Percentiles rank a stretch among this genome's conserved stretches.
Evolutionary conservation across 805 yeast genomes (phyloP).

Genomic region (Tanozyma kutaoensis): DNA sequence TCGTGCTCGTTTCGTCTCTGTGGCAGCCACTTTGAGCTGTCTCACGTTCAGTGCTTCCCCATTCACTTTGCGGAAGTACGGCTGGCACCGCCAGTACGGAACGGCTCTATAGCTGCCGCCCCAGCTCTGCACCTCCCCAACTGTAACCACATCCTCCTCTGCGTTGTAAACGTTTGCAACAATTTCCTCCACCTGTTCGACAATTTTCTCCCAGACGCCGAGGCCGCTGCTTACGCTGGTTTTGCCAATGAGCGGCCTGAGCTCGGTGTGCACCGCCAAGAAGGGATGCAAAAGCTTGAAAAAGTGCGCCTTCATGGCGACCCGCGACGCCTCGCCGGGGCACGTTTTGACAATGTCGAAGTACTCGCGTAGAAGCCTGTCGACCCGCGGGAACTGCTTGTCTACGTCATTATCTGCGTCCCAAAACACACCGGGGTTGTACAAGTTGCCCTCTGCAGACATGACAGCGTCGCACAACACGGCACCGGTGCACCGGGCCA

Average conservation of each 20-base stretch:
- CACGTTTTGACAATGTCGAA: conserved; percentile 61
- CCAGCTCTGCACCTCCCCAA: conserved; percentile 49
- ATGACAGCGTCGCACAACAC: conserved; percentile 81
- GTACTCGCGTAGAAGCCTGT: conserved; percentile 70
- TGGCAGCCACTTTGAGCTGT: no score
- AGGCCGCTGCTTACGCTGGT: conserved; percentile 24
- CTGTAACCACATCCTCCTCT: conserved; percentile 39
- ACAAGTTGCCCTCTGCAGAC: conserved; percentile 94
- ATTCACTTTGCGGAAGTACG: conserved; percentile 80
- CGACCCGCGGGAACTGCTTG: conserved; percentile 75
- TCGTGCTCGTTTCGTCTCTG: no score
- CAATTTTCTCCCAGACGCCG: conserved; percentile 35
- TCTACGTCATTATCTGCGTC: conserved; percentile 36
- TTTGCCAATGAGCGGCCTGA: conserved; percentile 60
- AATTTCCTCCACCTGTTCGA: conserved; percentile 49
- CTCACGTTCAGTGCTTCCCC: no score
- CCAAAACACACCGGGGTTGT: conserved; percentile 88
- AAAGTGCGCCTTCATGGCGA: conserved; percentile 85
- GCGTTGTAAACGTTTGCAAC: conserved; percentile 44
- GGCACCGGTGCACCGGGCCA: conserved; percentile 49
- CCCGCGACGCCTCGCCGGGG: conserved; percentile 60
- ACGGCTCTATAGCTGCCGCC: conserved; percentile 71
- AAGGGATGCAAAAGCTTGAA: conserved; percentile 81
- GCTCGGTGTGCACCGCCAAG: conserved; percentile 60
- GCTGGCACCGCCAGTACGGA: conserved; percentile 96